phyloP scores from a whole-genome alignment of 345 rosid species.

The Aegle marmelos region DNA sequence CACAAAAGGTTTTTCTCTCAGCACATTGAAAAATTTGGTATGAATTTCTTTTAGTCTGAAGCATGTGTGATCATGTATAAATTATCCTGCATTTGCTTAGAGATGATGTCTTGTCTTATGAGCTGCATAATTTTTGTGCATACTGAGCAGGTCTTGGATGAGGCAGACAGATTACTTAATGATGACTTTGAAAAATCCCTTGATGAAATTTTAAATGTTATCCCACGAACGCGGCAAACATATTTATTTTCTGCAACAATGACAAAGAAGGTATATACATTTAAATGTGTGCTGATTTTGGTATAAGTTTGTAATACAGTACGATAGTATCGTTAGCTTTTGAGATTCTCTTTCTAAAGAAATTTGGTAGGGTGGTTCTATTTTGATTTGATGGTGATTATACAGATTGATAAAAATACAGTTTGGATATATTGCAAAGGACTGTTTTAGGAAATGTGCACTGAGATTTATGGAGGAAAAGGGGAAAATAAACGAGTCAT shows the following conservation, averaged over 20 bases:
- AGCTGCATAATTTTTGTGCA: not conserved
- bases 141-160: slow-evolving; percentile 78
- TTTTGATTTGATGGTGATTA: not conserved
- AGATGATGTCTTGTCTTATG: not conserved
- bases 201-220: slow-evolving; percentile 66
- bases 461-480: not conserved
- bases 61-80: not conserved
- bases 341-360: not conserved
- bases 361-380: not conserved
- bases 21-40: slow-evolving; percentile 79
- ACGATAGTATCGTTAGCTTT: not conserved
- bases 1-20: slow-evolving; percentile 90
- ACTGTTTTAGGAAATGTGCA: not conserved
- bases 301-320: not conserved
- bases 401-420: not conserved
- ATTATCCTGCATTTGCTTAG: not conserved
- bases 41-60: slow-evolving; percentile 5
- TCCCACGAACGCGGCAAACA: slow-evolving; percentile 70
- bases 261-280: slow-evolving; percentile 73
- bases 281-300: not conserved
- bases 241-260: slow-evolving; percentile 96
- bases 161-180: slow-evolving; percentile 91
- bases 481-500: not conserved
- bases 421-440: not conserved
- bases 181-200: slow-evolving; percentile 94